Conservation (phyloP, 164 flowering plant species). For the grape (Vitis vinifera) region DNA sequence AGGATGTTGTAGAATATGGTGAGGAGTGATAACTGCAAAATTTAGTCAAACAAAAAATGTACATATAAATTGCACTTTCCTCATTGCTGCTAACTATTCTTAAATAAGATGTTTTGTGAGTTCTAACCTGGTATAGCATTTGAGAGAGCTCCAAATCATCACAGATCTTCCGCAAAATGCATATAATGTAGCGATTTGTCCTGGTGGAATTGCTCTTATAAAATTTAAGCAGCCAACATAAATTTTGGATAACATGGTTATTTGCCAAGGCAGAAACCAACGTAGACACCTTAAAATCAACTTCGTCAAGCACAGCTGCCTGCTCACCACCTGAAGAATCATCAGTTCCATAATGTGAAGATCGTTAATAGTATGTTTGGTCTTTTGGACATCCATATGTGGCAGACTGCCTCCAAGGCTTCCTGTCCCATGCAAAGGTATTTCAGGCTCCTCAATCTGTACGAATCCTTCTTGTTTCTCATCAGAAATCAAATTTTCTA, state of each 20-base stretch:
- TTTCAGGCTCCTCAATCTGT: slow-evolving; percentile 31
- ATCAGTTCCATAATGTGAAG: slow-evolving; percentile 27
- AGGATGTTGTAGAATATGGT: slow-evolving; percentile 68
- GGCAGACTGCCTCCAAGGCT: slow-evolving; percentile 18
- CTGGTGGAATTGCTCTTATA: slow-evolving; percentile 70
- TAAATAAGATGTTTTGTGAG: background rate
- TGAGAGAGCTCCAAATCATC: slow-evolving; percentile 91
- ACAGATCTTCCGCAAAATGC: slow-evolving; percentile 64
- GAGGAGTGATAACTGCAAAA: slow-evolving; percentile 86
- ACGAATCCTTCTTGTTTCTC: slow-evolving; percentile 25
- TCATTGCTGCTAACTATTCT: background rate
- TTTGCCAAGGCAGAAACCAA: slow-evolving; percentile 69
- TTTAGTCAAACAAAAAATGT: slow-evolving; percentile 5
- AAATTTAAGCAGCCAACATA: slow-evolving; percentile 93
- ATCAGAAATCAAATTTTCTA: slow-evolving; percentile 20
- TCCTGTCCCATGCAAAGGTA: slow-evolving; percentile 11
- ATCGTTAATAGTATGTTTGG: slow-evolving; percentile 26
- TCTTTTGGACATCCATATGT: slow-evolving; percentile 20
- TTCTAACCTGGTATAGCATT: slow-evolving; percentile 88
- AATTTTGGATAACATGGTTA: slow-evolving; percentile 58
- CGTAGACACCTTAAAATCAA: slow-evolving; percentile 74
- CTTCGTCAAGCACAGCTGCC: slow-evolving; percentile 48
- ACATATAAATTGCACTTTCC: too few species aligned
- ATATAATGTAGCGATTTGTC: slow-evolving; percentile 72
- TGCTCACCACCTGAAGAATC: slow-evolving; percentile 74